Evolutionary conservation across 225 moss, liverwort and hornwort species (phyloP).

Genomic region (Lunularia cruciata): DNA sequence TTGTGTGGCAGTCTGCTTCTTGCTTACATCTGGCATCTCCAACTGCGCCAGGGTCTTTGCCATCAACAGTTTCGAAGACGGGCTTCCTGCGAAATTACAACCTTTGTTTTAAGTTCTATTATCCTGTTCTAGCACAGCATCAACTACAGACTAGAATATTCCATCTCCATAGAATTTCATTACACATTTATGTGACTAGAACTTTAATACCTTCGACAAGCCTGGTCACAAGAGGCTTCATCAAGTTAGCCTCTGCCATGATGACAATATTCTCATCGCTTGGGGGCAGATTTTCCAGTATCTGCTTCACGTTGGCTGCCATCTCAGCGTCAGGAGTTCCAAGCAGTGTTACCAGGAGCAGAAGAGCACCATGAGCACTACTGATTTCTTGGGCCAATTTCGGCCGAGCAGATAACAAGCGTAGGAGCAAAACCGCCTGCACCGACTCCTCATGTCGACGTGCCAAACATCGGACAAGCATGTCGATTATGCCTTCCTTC

Average conservation of each 20-base stretch:
- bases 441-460: slow-evolving; percentile 58
- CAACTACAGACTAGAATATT: too few relatives aligned
- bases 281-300: slow-evolving; percentile 79
- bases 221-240: slow-evolving; percentile 74
- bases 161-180: too few relatives aligned
- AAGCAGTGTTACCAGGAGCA: slow-evolving; percentile 70
- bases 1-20: slow-evolving; percentile 53
- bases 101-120: too few relatives aligned
- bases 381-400: slow-evolving; percentile 63
- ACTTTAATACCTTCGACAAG: slow-evolving; percentile 59
- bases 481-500: slow-evolving; percentile 67
- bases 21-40: slow-evolving; percentile 69
- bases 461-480: slow-evolving; percentile 64
- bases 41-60: slow-evolving; percentile 65
- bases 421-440: slow-evolving; percentile 58
- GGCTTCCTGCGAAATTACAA: slow-evolving; percentile 46
- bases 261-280: slow-evolving; percentile 72
- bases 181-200: too few relatives aligned
- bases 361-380: slow-evolving; percentile 65
- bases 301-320: slow-evolving; percentile 56
- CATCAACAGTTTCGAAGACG: slow-evolving; percentile 63
- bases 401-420: slow-evolving; percentile 60
- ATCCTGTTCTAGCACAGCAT: too few relatives aligned
- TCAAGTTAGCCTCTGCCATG: slow-evolving; percentile 83
- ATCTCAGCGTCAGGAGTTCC: slow-evolving; percentile 56